These are phyloP conservation scores for Excoecaria cochinchinensis DNA, from an alignment of 345 rosid species.

Conservation along the genomic window DNA sequence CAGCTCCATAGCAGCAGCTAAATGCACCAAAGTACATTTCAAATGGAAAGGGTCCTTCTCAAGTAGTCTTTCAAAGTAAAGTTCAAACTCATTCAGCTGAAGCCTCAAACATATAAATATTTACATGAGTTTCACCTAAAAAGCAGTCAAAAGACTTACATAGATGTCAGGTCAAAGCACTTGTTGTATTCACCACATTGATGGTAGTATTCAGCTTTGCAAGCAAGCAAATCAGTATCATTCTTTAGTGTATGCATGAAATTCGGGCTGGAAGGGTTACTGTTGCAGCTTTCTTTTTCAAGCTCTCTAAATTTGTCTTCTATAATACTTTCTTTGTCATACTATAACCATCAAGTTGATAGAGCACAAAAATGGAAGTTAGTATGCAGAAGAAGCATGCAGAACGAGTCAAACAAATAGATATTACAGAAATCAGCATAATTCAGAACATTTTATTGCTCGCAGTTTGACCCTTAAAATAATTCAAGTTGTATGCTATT, in stretches of 20 bases:
- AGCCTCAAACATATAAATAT: slow-evolving; percentile 10
- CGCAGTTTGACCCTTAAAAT: not conserved
- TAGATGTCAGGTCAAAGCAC: slow-evolving; percentile 83
- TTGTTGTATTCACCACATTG: slow-evolving; percentile 94
- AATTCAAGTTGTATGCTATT: slow-evolving; percentile 5
- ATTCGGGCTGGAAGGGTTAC: slow-evolving; percentile 45
- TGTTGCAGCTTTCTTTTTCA: slow-evolving; percentile 66
- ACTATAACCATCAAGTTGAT: slow-evolving; percentile 35
- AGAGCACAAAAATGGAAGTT: not conserved
- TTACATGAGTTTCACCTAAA: slow-evolving; percentile 13
- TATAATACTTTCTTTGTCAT: slow-evolving; percentile 70
- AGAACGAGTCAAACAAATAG: slow-evolving; percentile 1
- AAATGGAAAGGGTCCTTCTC: slow-evolving; percentile 97
- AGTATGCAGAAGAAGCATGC: slow-evolving; percentile 4
- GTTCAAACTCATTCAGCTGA: slow-evolving; percentile 19
- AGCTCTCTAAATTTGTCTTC: slow-evolving; percentile 83
- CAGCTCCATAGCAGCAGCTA: slow-evolving; percentile 94
- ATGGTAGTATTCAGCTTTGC: slow-evolving; percentile 97
- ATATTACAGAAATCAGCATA: slow-evolving; percentile 2
- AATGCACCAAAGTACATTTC: slow-evolving; percentile 81
- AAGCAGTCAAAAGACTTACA: slow-evolving; percentile 49
- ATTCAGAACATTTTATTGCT: not conserved
- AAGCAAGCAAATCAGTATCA: slow-evolving; percentile 80
- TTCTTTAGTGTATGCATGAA: slow-evolving; percentile 56
- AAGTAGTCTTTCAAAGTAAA: slow-evolving; percentile 58